Evolutionary conservation across 495 filamentous ascomycete genomes (phyloP), one percentile per base, ranked within the genome.

Genomic region (Aspergillus heteromorphus): DNA sequence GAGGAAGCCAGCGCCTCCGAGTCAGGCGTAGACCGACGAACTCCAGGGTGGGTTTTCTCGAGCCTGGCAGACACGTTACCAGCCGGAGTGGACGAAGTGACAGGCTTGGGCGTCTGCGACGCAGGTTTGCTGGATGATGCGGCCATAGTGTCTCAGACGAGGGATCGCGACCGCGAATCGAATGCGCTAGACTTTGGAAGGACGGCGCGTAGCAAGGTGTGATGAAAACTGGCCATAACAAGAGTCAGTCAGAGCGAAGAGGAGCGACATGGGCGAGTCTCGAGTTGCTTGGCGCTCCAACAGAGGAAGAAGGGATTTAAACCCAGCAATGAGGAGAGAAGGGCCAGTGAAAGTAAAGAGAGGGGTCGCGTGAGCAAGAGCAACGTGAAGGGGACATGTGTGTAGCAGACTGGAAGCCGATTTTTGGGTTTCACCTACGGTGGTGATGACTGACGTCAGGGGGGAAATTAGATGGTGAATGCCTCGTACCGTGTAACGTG

Each of bases 1-100:
- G 92, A 96, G 55, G 91, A 96, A 34, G 87, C 89, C 45, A 97
- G 73, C 40, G 91, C 92, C 64, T 97, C 92, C 6, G 91, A 96
- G 63, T 96, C 92, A 14, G 92, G 92, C 6, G 92, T 96, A 16
- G 90, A 90, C 51, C 87, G 85, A 58, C 88, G 83, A 38, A 83
- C 71, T 43, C 76, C 78, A 7, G 73, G 70, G 58, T 87, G 85
- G 49, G 85, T 74, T 65, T 88, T 91, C 53, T 93, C 89, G 17
- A 87, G 76, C 45, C 88, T 73, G 21, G 87, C 74, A 25, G 82
- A 78, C 34, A 81, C 80, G 56, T 76, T 86, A 61, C 61, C 77
- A 25, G 76, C 54, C 23, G 62, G 40, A 8, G 60, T 56, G 0
- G 70, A 62, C 13, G 65, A 61, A 13, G 63, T 63, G 51, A 59